Conservation (phyloP, 176 grass and related monocot species). For the Aegilops speltoides region DNA sequence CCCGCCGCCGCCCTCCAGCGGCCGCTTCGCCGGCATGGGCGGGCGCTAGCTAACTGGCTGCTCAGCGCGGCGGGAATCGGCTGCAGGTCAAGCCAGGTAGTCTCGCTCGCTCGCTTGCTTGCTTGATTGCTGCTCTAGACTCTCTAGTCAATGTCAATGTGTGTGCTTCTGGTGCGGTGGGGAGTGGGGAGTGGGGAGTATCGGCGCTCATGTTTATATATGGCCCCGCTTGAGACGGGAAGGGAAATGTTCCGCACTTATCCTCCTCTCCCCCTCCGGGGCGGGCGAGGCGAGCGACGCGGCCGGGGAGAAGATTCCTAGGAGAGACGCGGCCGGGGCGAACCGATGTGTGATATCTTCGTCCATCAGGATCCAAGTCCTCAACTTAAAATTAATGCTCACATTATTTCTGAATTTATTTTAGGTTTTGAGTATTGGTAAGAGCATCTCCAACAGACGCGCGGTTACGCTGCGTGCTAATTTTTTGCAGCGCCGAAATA, state of each 20-base stretch:
- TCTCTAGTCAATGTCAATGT: constrained; percentile 14
- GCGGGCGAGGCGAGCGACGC: no score
- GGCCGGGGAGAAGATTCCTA: background rate
- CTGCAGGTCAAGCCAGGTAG: background rate
- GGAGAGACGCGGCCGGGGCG: background rate
- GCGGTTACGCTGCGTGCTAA: no score
- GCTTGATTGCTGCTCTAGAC: background rate
- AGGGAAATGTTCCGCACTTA: background rate
- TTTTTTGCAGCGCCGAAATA: no score
- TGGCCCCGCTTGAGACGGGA: background rate
- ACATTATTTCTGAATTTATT: no score
- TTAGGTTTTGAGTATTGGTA: no score
- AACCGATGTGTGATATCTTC: no score
- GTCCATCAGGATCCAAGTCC: no score
- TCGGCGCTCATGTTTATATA: background rate
- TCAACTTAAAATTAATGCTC: no score
- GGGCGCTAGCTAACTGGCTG: background rate
- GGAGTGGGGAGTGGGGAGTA: background rate
- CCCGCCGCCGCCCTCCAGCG: background rate
- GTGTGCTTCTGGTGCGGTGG: background rate
- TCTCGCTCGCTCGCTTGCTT: background rate
- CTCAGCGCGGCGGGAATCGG: background rate
- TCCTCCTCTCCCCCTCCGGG: background rate
- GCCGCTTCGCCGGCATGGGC: constrained; percentile 30
- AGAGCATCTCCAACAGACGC: no score